Conservation (phyloP, 148 eudicot species). For the Fagopyrum homotropicum region DNA sequence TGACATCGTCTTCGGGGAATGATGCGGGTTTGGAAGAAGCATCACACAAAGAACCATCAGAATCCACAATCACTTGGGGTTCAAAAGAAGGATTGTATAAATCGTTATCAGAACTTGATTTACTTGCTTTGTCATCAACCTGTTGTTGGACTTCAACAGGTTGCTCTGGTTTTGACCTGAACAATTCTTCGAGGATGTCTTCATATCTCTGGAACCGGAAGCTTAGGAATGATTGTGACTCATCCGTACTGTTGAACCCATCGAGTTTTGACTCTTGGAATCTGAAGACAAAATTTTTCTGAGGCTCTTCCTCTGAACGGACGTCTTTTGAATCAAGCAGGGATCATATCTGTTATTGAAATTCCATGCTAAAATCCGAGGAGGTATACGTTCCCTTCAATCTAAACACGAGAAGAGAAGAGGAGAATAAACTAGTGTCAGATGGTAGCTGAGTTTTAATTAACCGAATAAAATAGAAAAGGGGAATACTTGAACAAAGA, state of each 20-base stretch:
- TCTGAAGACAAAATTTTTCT: too few species aligned
- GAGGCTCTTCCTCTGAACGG: neutral
- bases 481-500: slow-evolving; percentile 49
- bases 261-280: neutral
- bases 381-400: neutral
- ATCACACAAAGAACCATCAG: slow-evolving; percentile 8
- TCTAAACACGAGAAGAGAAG: slow-evolving; percentile 8
- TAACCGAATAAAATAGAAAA: neutral
- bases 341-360: neutral
- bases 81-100: neutral
- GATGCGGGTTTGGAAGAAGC: neutral
- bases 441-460: neutral
- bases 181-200: slow-evolving; percentile 32
- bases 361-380: neutral
- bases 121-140: neutral
- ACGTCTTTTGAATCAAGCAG: neutral
- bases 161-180: slow-evolving; percentile 16
- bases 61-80: neutral
- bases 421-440: neutral
- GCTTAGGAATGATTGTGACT: slow-evolving; percentile 31
- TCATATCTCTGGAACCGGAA: slow-evolving; percentile 72
- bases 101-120: neutral
- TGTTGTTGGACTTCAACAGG: neutral
- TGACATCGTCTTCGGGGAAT: neutral
- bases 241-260: slow-evolving; percentile 12